phyloP scores from a whole-genome alignment of 1,284 basidiomycete genomes.

The Sporisorium sorghi region DNA sequence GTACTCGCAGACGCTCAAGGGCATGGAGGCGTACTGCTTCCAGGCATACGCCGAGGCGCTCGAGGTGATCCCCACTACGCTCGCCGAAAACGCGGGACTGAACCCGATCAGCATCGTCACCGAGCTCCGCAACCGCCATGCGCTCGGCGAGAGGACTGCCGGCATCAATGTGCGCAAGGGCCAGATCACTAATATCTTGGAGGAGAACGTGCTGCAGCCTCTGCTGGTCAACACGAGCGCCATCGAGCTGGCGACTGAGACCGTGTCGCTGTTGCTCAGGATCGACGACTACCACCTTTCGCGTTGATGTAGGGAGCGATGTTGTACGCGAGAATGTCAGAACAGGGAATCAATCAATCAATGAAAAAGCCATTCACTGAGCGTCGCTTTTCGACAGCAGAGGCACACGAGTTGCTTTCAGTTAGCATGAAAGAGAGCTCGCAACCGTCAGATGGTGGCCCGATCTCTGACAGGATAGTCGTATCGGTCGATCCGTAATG shows the following conservation, averaged over 20 bases:
- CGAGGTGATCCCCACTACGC: slow-evolving; percentile 96
- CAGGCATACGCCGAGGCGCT: slow-evolving; percentile 97
- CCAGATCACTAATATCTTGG: slow-evolving; percentile 92
- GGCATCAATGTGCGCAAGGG: slow-evolving; percentile 92
- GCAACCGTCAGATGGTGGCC: too few relatives aligned
- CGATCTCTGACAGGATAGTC: neutral
- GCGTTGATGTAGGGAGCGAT: slow-evolving; percentile 37
- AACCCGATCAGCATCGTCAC: slow-evolving; percentile 99
- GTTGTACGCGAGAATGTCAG: neutral
- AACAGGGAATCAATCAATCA: neutral
- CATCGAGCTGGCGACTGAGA: slow-evolving; percentile 94
- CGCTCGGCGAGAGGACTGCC: slow-evolving; percentile 90
- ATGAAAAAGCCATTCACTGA: neutral
- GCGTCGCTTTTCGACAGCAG: too few relatives aligned
- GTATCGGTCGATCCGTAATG: neutral
- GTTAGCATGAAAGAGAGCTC: too few relatives aligned
- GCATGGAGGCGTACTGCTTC: slow-evolving; percentile 99
- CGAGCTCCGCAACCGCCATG: slow-evolving; percentile 95
- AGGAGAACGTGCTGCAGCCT: slow-evolving; percentile 97
- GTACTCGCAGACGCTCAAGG: slow-evolving; percentile 91
- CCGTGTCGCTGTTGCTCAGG: slow-evolving; percentile 93
- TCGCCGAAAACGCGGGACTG: slow-evolving; percentile 97
- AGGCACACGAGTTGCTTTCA: too few relatives aligned
- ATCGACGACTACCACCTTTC: slow-evolving; percentile 85
- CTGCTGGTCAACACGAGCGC: slow-evolving; percentile 95